Base-by-base conservation (phyloP, 352 stramenopile species). In the Phytophthora brassicae region DNA sequence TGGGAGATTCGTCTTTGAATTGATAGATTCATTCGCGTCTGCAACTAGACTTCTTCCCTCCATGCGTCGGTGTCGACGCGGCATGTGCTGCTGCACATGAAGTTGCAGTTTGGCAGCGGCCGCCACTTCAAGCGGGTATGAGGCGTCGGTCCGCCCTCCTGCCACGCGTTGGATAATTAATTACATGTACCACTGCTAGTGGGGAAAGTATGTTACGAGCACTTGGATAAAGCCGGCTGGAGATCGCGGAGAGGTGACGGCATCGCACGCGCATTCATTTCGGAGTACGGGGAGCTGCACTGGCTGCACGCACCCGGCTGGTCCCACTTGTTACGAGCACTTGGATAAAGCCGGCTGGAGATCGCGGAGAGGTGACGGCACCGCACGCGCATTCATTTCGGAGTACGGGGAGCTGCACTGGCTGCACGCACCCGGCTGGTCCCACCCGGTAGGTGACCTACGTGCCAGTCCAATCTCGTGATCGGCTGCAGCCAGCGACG, bases 1-100 rank as follows among this genome's bases (percentile, higher is more conserved):
- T n/a, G n/a, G n/a, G 28, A 59, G 60, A 68, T 57, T 64, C 39
- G 53, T 50, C 45, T 53, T n/a, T 44, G 53, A 38, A 56, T 36
- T 64, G 45, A 42, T 57, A 68, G 55, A 68, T 68, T 65, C 61
- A 36, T 9, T 45, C 39, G 45, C 16, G 55, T 13, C 11, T 26
- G 61, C 54, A 68, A 68, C 39, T 5, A 23, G 39, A 62, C 39
- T 33, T 3, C 24, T 24, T 56, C 51, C 31, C 54, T 53, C 39
- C 42, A 59, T 7, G 17, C 39, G 24, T 24, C 39, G 39, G 7
- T 9, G 38, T 24, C 38, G 38, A 24, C 38, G 38, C 33, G 52
- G 38, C 26, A 31, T 31, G 26, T 31, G 8, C 26, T 29, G 31
- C 23, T 17, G 13, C 14, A 39, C 19, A 49, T 22, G 39, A 12